Evolutionary conservation across 176 grass and related monocot species (phyloP), one percentile per base, ranked within the genome.

Genomic region (Dendrocalamus sinicus): DNA sequence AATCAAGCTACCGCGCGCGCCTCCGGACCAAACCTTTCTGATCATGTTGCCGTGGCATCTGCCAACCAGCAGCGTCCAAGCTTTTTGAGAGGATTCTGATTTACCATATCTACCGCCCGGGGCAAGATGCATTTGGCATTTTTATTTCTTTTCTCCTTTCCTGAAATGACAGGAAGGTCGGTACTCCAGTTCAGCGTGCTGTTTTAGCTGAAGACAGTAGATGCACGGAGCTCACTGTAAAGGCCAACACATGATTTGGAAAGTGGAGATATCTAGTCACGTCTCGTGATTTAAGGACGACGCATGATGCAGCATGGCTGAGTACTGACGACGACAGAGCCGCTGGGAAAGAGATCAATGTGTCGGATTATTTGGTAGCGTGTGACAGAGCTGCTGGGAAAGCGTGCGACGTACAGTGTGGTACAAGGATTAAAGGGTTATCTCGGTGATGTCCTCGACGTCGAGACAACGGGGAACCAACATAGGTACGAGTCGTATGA

Each of bases 1-100:
- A 10, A 65, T 30, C 16, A 79, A 35, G 48, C 15, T 73, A 30
- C 47, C 17, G 14, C 5, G 45, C 50, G 70, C 23, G 3, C 13
- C 45, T 74, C 8, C 28, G 26, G 72, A 53, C 8, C 47, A 46
- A 86, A 79, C 28, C 67, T 72, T 72, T 66, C 12, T n/a, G n/a
- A 22, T 53, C 77, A 81, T 81, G 22, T 81, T 87, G 85, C 46
- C 77, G 62, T 9, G 57, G 60, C 71, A 81, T 75, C 39, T 47
- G 39, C 52, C 23, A 70, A 37, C 40, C 22, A 53, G 45, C 58
- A 45, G 59, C 6, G 13, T 35, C 68, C 41, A 48, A 62, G 19
- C 23, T 20, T 82, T 82, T 39, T 26, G 60, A 67, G 37, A 22
- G 23, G 71, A 87, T 68, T 87, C 71, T 16, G 79, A 76, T 87